A percentile compares a stretch with the other conserved stretches of the same genome.
phyloP scores from a whole-genome alignment of 306 rosid species.

The Pterocarpus santalinus region DNA sequence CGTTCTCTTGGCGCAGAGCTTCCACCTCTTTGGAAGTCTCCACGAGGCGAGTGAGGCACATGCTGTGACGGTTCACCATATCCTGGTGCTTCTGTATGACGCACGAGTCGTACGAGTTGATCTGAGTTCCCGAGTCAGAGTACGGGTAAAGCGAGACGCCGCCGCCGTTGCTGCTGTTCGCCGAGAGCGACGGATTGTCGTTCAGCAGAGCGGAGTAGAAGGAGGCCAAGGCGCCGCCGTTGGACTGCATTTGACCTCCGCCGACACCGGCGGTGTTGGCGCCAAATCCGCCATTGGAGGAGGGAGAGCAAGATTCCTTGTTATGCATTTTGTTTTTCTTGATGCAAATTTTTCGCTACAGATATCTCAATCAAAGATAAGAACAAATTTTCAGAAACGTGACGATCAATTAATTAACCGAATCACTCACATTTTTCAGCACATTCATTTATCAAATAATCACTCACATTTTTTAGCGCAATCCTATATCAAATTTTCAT shows the following conservation, averaged over 20 bases:
- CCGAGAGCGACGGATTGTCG: conserved; percentile 52
- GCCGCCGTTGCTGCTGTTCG: conserved; percentile 39
- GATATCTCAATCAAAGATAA: conserved; percentile 1
- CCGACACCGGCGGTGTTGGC: conserved; percentile 19
- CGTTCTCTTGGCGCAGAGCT: conserved; percentile 76
- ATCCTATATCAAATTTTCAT: conserved; percentile 19
- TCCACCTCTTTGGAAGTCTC: conserved; percentile 75
- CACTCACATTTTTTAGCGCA: neutral
- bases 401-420: conserved; percentile 25
- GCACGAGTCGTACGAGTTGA: conserved; percentile 55
- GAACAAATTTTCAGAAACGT: neutral
- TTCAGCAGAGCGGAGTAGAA: conserved; percentile 60
- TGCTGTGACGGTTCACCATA: conserved; percentile 84
- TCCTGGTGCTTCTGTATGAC: conserved; percentile 84
- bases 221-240: conserved; percentile 46
- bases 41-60: conserved; percentile 77
- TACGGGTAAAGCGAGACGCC: conserved; percentile 44
- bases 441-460: neutral
- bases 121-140: conserved; percentile 52
- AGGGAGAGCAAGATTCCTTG: conserved; percentile 53
- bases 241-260: conserved; percentile 48
- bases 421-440: neutral
- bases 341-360: conserved; percentile 31
- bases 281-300: conserved; percentile 54
- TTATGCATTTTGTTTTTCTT: conserved; percentile 57